Evolutionary conservation across 768 basidiomycete species (phyloP).

Genomic region (Gloeopeniophorella convolvens): DNA sequence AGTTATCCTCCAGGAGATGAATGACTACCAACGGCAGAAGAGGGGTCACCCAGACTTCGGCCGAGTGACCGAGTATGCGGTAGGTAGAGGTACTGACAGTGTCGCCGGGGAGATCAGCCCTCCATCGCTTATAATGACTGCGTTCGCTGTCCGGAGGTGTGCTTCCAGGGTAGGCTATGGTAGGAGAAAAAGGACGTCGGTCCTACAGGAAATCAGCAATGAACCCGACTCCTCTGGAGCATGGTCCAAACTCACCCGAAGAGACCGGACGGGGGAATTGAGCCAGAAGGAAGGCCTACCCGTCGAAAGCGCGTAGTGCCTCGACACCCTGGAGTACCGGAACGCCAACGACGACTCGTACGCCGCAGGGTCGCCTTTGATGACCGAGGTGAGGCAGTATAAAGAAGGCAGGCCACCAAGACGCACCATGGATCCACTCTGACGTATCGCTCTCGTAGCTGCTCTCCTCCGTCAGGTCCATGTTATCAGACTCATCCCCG

Average conservation of each 20-base stretch:
- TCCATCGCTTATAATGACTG: conserved; percentile 70
- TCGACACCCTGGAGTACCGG: conserved; percentile 44
- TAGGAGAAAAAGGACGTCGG: conserved; percentile 1
- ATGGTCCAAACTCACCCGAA: conserved; percentile 21
- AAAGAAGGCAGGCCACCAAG: background rate
- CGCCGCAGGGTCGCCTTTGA: background rate
- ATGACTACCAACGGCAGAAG: conserved; percentile 11
- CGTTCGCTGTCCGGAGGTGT: background rate
- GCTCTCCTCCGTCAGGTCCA: conserved; percentile 51
- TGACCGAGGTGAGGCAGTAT: background rate
- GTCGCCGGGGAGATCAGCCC: conserved; percentile 35
- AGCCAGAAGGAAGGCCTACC: conserved; percentile 40
- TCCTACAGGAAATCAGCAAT: background rate
- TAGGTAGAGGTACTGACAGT: background rate
- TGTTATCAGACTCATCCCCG: conserved; percentile 76
- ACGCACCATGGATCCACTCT: conserved; percentile 44
- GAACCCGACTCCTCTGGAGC: background rate
- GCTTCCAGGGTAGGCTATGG: background rate
- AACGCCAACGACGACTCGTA: background rate
- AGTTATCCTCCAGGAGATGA: conserved; percentile 11
- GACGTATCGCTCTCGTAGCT: conserved; percentile 35
- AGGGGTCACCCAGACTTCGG: conserved; percentile 16
- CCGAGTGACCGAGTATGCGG: conserved; percentile 4
- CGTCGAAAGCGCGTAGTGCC: conserved; percentile 39
- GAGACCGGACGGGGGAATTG: conserved; percentile 38